Base-by-base conservation (phyloP, 768 basidiomycete species). In the Lyophyllum atratum region DNA sequence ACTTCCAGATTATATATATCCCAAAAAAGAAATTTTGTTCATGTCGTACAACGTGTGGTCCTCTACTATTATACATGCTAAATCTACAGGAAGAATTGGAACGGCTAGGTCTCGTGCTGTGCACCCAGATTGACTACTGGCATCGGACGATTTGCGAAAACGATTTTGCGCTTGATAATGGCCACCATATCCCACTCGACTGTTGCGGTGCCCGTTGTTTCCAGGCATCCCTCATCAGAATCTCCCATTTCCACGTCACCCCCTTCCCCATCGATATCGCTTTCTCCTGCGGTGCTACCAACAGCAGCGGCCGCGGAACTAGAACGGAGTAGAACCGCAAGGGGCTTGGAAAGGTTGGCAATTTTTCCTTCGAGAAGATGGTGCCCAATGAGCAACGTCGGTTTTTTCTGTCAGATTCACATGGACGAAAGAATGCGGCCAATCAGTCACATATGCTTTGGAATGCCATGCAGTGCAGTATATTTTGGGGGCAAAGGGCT, bases 281-380 rank as follows among this genome's bases (percentile, higher is more conserved):
- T n/a, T 56, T 17, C 54, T 6, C 46, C 48, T 8, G 61, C 60
- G 37, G 64, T 67, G 2, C 51, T 59, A 9, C 65, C 60, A n/a
- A 66, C 64, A 34, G 52, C 40, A 42, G 43, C 44, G 50, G 28
- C 40, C 49, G 52, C 26, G 48, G 64, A 14, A 22, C 59, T 63
- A 56, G 72, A 71, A 47, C 84, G 81, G 58, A 81, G 76, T 28
- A 97, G 79, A 40, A 97, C 83, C 2, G 90, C 95, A 26, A 92
- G 78, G 0, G 95, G 93, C 67, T 92, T 95, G 2, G 87, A 74
- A 7, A 98, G 78, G 44, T 72, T 77, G 31, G 84, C 79, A 58
- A 96, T 78, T 68, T 90, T 92, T 52, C 95, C 95, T 66, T 98
- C 95, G 4, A 98, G 84, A 28, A 95, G 78, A 65, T 97, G 93